Evolutionary conservation across 768 basidiomycete species (phyloP), one percentile per base, ranked within the genome.

Genomic region (Russula ochroleuca): DNA sequence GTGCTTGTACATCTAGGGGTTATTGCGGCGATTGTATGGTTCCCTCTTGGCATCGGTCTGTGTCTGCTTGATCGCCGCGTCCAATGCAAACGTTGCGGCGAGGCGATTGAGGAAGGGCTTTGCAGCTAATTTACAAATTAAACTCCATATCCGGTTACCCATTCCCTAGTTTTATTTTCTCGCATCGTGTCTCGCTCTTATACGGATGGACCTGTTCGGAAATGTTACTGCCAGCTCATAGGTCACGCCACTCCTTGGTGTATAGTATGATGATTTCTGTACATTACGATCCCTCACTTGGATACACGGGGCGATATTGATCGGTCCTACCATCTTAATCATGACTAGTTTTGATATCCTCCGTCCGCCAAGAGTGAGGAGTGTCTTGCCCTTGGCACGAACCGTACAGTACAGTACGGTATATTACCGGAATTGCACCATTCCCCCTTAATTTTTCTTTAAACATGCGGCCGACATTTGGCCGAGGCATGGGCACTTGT

Each of bases 11-110:
- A 23, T 9, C 38, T 65, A 91, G 90, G 91, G 59, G 74, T 93
- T 37, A 75, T 94, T n/a, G 88, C 88, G 9, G 91, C 92, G 5
- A 75, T 94, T 28, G 77, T 93, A 63, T 93, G 90, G 91, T 94
- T 94, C 77, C 92, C 92, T 4, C 74, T 92, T 0, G 92, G 92
- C 5, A 80, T 94, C 43, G 89, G 85, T 2, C 75, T 88, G 6
- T 94, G 92, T 69, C 73, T 93, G 10, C 78, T 94, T 28, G 92
- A 94, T 72, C 80, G 87, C 49, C 76, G 79, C 55, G 86, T 89
- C 33, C 80, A 78, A 65, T 94, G 91, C 74, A 73, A 70, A 28
- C 76, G 80, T n/a, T 83, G 82, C 41, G 80, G 80, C 5, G 51
- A 64, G 31, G 48, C 73, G 3, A 61, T 82, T 17, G 76, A 78